Conservation (phyloP, 108 stramenopile species). For the Heterococcus sp. region DNA sequence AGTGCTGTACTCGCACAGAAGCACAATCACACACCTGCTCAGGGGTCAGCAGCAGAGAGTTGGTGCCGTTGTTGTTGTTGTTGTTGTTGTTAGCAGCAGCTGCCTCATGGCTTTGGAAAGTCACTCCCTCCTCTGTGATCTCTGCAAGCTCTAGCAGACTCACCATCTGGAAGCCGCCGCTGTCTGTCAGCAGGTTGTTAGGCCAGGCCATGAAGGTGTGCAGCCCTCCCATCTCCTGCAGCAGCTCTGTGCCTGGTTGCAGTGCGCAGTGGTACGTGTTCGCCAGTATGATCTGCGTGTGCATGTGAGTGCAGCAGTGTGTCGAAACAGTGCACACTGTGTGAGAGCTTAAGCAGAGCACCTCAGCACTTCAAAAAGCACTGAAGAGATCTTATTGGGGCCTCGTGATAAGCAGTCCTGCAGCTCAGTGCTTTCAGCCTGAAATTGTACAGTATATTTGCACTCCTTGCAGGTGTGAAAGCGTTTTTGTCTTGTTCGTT, state of each 20-base stretch:
- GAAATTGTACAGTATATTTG: neutral
- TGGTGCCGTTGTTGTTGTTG: slow-evolving; percentile 64
- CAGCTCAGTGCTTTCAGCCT: no score
- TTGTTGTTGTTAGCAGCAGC: no score
- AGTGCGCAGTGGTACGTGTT: slow-evolving; percentile 96
- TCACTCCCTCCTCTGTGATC: slow-evolving; percentile 91
- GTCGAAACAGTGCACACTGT: neutral
- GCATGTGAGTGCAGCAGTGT: neutral
- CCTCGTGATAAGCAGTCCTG: no score
- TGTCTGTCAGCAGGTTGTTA: slow-evolving; percentile 79
- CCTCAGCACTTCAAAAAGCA: no score
- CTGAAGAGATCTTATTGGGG: no score
- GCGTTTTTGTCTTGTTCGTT: no score
- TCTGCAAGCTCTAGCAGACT: slow-evolving; percentile 80
- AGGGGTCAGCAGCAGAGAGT: slow-evolving; percentile 77
- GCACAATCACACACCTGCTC: slow-evolving; percentile 63
- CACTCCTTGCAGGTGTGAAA: neutral
- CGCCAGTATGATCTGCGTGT: slow-evolving; percentile 74
- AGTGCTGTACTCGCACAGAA: neutral
- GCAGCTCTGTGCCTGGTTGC: slow-evolving; percentile 80
- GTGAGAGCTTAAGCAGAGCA: neutral
- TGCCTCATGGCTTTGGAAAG: slow-evolving; percentile 89
- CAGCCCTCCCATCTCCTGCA: slow-evolving; percentile 71
- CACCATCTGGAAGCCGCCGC: slow-evolving; percentile 98
- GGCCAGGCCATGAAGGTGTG: slow-evolving; percentile 85